Percentiles rank a stretch among this genome's conserved stretches.
Evolutionary conservation across 2,329 filamentous ascomycete species (phyloP).

Genomic region (Penicillium expansum): DNA sequence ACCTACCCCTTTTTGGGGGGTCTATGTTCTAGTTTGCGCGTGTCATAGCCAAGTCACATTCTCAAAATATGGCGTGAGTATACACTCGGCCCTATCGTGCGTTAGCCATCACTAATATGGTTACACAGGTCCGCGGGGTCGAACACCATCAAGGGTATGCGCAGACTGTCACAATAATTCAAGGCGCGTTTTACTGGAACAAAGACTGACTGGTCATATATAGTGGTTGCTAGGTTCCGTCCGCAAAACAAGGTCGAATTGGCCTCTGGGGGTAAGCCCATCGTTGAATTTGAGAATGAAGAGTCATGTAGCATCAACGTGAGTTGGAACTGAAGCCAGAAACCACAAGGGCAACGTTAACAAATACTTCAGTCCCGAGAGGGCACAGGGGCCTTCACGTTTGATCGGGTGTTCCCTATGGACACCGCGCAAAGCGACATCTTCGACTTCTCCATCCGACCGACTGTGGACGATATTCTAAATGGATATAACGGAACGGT

Average conservation of each 20-base stretch:
- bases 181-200: not conserved
- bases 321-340: conserved; percentile 32
- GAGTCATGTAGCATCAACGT: conserved; percentile 87
- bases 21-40: conserved; percentile 15
- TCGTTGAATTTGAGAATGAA: conserved; percentile 82
- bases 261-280: conserved; percentile 83
- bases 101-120: conserved; percentile 12
- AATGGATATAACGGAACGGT: conserved; percentile 99
- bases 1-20: conserved; percentile 29
- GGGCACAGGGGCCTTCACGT: conserved; percentile 83
- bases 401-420: conserved; percentile 97
- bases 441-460: conserved; percentile 95
- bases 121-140: conserved; percentile 27
- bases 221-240: conserved; percentile 94
- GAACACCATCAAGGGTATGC: conserved; percentile 56
- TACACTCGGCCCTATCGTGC: conserved; percentile 8
- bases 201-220: conserved; percentile 25
- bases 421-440: conserved; percentile 84
- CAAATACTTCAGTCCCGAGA: conserved; percentile 66
- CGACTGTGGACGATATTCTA: conserved; percentile 95
- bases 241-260: conserved; percentile 95
- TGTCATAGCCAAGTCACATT: conserved; percentile 14
- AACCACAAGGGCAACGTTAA: conserved; percentile 22
- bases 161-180: not conserved
- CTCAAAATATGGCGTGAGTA: conserved; percentile 50